phyloP scores from a whole-genome alignment of 192 early-diverging fungal genomes.

The Umbelopsis sp. region DNA sequence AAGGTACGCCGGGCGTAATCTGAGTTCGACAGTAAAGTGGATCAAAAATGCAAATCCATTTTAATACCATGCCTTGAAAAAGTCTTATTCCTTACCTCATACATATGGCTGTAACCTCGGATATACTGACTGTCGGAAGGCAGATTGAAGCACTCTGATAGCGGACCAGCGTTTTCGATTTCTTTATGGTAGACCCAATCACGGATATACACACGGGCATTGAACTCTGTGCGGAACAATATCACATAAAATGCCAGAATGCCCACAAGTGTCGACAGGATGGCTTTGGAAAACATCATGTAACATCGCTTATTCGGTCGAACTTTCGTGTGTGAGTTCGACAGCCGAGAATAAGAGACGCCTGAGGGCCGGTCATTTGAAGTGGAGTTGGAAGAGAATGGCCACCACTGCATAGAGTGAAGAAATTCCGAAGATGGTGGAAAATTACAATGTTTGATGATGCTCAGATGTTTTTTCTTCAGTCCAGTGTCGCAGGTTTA shows the following conservation, averaged over 20 bases:
- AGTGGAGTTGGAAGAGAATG: conserved; percentile 6
- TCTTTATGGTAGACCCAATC: conserved; percentile 30
- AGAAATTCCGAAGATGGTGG: neutral
- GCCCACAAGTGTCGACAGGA: conserved; percentile 4
- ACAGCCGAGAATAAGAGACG: conserved; percentile 2
- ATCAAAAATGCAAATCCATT: neutral
- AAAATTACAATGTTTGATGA: neutral
- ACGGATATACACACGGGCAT: conserved; percentile 40
- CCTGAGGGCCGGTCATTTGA: neutral
- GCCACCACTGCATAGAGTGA: conserved; percentile 15
- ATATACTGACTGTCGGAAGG: conserved; percentile 8
- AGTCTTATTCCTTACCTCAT: neutral
- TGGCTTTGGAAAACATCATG: conserved; percentile 2
- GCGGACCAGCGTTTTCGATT: conserved; percentile 21
- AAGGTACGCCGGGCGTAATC: conserved; percentile 20
- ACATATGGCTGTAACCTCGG: conserved; percentile 16
- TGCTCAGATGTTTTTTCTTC: too few species aligned
- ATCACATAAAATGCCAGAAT: conserved; percentile 20
- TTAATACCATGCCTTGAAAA: neutral
- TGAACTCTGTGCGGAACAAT: conserved; percentile 35
- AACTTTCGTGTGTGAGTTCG: neutral
- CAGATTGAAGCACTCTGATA: conserved; percentile 34
- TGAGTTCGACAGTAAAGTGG: neutral
- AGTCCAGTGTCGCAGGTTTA: too few species aligned
- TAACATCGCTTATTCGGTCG: conserved; percentile 15